Conservation (phyloP, 495 filamentous ascomycete species). For the Penicillium lividum region DNA sequence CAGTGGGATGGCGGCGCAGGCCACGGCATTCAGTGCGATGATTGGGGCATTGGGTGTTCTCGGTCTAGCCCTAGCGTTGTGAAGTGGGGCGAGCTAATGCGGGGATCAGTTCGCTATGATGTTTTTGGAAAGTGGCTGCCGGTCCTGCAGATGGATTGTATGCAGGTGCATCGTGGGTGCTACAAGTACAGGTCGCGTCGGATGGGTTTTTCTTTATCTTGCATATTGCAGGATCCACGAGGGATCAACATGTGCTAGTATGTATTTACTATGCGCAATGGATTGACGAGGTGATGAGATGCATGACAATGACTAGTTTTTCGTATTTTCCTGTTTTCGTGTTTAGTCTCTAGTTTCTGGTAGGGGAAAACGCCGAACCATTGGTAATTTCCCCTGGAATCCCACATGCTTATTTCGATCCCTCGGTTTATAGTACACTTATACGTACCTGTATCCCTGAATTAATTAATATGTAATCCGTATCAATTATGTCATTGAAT, state of each 20-base stretch:
- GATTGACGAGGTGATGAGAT: conserved; percentile 1
- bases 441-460: background rate
- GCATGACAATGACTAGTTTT: conserved; percentile 1
- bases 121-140: conserved; percentile 5
- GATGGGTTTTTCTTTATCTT: conserved; percentile 1
- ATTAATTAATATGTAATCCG: background rate
- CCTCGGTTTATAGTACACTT: background rate
- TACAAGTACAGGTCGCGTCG: background rate
- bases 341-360: conserved; percentile 13
- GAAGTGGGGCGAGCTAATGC: conserved; percentile 4
- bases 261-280: background rate
- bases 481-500: no score
- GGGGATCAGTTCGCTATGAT: background rate
- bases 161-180: background rate
- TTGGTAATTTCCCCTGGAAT: background rate
- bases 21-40: conserved; percentile 22
- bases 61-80: conserved; percentile 29
- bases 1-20: conserved; percentile 19
- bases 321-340: background rate
- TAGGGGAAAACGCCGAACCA: conserved; percentile 1
- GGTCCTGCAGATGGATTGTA: conserved; percentile 5
- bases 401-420: conserved; percentile 7
- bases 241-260: background rate
- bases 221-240: background rate
- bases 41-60: conserved; percentile 29